Percentiles rank a stretch among this genome's conserved stretches.
Evolutionary conservation across 2,329 filamentous ascomycete species (phyloP).

Genomic region (Sclerotinia spermophila): DNA sequence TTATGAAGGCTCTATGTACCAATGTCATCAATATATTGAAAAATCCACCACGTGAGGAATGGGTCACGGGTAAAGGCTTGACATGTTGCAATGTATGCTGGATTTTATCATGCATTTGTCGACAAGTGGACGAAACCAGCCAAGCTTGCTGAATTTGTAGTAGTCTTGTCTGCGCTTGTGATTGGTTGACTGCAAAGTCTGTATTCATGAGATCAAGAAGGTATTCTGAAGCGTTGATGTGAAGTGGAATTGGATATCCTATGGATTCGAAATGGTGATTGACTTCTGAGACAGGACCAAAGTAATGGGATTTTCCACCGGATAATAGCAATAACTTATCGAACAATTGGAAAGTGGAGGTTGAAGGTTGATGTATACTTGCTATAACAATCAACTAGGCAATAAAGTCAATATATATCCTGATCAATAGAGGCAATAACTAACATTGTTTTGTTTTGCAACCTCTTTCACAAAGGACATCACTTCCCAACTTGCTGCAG

Average conservation of each 20-base stretch:
- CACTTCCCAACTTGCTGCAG: conserved; percentile 56
- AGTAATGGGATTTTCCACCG: conserved; percentile 67
- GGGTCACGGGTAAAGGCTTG: conserved; percentile 20
- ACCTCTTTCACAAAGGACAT: conserved; percentile 58
- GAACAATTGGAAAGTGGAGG: conserved; percentile 73
- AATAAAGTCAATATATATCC: conserved; percentile 42
- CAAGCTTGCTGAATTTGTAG: conserved; percentile 53
- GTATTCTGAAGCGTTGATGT: conserved; percentile 78
- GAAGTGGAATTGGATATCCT: conserved; percentile 60
- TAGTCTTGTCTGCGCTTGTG: conserved; percentile 47
- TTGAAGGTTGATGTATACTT: conserved; percentile 83
- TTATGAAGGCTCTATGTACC: conserved; percentile 76
- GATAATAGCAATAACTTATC: conserved; percentile 76
- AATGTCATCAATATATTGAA: conserved; percentile 56
- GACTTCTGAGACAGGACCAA: conserved; percentile 58
- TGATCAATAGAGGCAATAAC: conserved; percentile 37
- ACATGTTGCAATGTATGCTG: conserved; percentile 21
- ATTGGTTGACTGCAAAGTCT: conserved; percentile 60
- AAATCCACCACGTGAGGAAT: conserved; percentile 35
- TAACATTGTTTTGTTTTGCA: conserved; percentile 48
- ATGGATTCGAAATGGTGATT: conserved; percentile 60
- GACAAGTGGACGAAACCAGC: conserved; percentile 46
- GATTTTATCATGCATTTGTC: conserved; percentile 35
- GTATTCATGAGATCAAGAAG: conserved; percentile 75
- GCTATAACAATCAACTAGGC: conserved; percentile 69